These are phyloP conservation scores for Mycothermus thermophilus DNA, from an alignment of 495 filamentous ascomycete species.

Conservation along the genomic window DNA sequence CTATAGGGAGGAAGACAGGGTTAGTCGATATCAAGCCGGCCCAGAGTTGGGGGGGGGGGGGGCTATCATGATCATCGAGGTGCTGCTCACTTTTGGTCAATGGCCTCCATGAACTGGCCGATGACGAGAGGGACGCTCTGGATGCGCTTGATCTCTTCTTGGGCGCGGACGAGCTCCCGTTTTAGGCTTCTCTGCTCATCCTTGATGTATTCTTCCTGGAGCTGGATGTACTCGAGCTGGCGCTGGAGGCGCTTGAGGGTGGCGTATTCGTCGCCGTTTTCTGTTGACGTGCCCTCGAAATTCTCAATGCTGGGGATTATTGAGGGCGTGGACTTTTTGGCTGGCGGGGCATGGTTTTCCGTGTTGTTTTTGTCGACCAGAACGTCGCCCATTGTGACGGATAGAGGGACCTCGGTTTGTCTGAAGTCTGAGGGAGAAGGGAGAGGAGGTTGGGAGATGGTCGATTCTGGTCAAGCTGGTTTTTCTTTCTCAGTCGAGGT, in stretches of 20 bases:
- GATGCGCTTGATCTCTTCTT: slow-evolving; percentile 99
- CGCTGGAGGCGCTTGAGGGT: slow-evolving; percentile 89
- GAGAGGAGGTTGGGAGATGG: no score
- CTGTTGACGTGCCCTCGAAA: slow-evolving; percentile 64
- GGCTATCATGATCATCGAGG: neutral
- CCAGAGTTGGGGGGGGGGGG: neutral
- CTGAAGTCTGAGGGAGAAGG: neutral
- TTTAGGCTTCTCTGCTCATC: slow-evolving; percentile 98
- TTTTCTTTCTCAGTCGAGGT: no score
- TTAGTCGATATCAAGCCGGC: no score
- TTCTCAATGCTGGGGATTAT: slow-evolving; percentile 81
- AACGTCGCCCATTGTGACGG: slow-evolving; percentile 61
- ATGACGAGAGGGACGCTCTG: slow-evolving; percentile 96
- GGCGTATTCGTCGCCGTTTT: slow-evolving; percentile 85
- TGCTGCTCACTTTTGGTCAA: slow-evolving; percentile 98
- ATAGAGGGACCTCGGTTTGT: no score
- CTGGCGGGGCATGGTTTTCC: slow-evolving; percentile 53
- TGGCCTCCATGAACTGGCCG: slow-evolving; percentile 99
- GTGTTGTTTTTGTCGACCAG: slow-evolving; percentile 72
- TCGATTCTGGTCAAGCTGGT: no score
- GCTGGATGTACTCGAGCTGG: slow-evolving; percentile 94
- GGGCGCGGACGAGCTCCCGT: slow-evolving; percentile 88
- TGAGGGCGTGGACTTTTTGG: slow-evolving; percentile 66
- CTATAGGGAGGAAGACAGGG: slow-evolving; percentile 30
- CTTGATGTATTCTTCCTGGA: slow-evolving; percentile 99